Percentiles rank a stretch among this genome's conserved stretches.
Evolutionary conservation across 805 yeast species (phyloP).

Genomic region (Cyberlindnera meyerae): DNA sequence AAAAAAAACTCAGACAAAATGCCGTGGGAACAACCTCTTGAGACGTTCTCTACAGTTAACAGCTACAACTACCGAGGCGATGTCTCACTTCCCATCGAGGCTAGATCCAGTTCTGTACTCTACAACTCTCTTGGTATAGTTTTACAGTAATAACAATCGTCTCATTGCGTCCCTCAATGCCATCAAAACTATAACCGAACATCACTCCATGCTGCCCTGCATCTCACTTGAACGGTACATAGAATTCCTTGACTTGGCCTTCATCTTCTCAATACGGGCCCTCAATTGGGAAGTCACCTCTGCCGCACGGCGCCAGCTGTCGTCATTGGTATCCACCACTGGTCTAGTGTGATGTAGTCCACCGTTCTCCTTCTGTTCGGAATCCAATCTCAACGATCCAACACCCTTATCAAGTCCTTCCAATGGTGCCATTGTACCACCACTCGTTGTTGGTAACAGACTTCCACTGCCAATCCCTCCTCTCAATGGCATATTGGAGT

Average conservation of each 20-base stretch:
- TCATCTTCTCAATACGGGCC: slow-evolving; percentile 87
- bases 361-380: slow-evolving; percentile 25
- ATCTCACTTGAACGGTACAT: slow-evolving; percentile 8
- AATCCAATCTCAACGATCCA: slow-evolving; percentile 25
- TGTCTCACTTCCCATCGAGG: no score
- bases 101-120: no score
- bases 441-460: background rate
- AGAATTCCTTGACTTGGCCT: slow-evolving; percentile 44
- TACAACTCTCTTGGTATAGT: no score
- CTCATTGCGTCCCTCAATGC: no score
- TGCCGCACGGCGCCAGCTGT: slow-evolving; percentile 83
- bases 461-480: background rate
- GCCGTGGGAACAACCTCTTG: background rate
- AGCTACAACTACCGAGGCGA: no score
- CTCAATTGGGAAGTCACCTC: slow-evolving; percentile 83
- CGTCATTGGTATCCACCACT: slow-evolving; percentile 43
- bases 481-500: slow-evolving; percentile 10
- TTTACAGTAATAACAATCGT: no score
- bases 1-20: background rate
- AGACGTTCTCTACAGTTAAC: no score
- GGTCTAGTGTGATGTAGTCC: slow-evolving; percentile 1
- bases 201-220: no score
- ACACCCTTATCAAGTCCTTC: slow-evolving; percentile 24
- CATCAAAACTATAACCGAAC: background rate
- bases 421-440: slow-evolving; percentile 6